Conservation (phyloP, 1,139 yeast species). For the Hyphopichia pseudoburtonii region DNA sequence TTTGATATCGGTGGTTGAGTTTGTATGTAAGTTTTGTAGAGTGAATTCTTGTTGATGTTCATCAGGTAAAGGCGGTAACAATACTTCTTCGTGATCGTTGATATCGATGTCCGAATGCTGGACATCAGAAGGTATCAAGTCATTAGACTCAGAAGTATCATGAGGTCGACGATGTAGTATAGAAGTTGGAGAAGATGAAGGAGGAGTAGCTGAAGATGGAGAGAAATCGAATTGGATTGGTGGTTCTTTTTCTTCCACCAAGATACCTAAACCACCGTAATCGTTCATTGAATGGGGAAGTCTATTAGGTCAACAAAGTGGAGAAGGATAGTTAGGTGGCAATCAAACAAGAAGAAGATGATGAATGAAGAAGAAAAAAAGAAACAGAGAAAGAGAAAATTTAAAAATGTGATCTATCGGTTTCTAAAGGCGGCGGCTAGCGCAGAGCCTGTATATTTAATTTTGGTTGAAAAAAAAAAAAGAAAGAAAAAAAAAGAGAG, state of each 20-base stretch:
- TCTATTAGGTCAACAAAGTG: not conserved
- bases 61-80: slow-evolving; percentile 42
- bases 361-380: no score
- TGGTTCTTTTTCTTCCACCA: slow-evolving; percentile 25
- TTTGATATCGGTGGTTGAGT: slow-evolving; percentile 5
- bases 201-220: not conserved
- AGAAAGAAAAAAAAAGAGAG: no score
- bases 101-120: not conserved
- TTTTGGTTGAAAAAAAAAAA: no score
- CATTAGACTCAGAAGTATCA: no score
- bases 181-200: not conserved
- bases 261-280: slow-evolving; percentile 31
- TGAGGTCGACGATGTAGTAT: not conserved
- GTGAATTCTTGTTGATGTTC: slow-evolving; percentile 12
- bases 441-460: no score
- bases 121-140: no score
- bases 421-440: no score
- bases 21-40: slow-evolving; percentile 5
- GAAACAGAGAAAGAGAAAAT: no score
- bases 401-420: no score
- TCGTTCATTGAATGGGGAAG: slow-evolving; percentile 10
- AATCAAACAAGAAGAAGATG: no score
- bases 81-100: slow-evolving; percentile 19
- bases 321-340: no score
- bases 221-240: not conserved